Conservation (phyloP, 768 basidiomycete species). For the Lentinula detonsa region DNA sequence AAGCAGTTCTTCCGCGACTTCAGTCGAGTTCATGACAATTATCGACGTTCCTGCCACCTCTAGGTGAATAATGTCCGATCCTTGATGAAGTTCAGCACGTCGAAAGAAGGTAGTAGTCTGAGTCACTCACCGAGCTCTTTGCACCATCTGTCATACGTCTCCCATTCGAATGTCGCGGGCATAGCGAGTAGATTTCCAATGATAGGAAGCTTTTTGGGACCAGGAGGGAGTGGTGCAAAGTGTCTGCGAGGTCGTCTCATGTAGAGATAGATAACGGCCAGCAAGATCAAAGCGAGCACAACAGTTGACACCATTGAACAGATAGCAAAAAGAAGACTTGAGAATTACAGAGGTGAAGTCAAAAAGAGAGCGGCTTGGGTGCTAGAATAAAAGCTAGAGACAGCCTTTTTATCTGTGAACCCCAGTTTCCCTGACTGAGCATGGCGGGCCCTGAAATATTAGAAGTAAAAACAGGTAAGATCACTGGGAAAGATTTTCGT, state of each 20-base stretch:
- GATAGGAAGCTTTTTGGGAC: constrained; percentile 36
- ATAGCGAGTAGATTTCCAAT: constrained; percentile 45
- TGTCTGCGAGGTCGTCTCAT: background rate
- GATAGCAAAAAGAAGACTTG: background rate
- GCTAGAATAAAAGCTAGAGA: background rate
- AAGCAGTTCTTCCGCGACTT: constrained; percentile 26
- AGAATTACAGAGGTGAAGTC: background rate
- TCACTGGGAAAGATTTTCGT: background rate
- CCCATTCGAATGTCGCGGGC: constrained; percentile 29
- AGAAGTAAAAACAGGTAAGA: background rate
- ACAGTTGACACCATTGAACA: background rate
- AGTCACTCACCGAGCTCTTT: constrained; percentile 8
- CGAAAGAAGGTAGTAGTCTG: too few species aligned
- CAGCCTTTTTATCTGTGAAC: background rate
- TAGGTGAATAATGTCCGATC: constrained; percentile 21
- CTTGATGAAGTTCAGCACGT: constrained; percentile 2
- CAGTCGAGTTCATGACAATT: constrained; percentile 25
- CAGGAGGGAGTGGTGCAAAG: constrained; percentile 31
- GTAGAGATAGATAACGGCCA: background rate
- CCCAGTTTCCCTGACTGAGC: background rate
- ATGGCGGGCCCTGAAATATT: background rate
- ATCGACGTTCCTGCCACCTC: constrained; percentile 18
- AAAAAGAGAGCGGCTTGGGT: background rate
- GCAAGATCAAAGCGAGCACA: background rate
- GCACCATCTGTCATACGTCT: constrained; percentile 9